These are phyloP conservation scores for Aureobasidium uvarum DNA, from an alignment of 2,329 filamentous ascomycete species.

Conservation along the genomic window DNA sequence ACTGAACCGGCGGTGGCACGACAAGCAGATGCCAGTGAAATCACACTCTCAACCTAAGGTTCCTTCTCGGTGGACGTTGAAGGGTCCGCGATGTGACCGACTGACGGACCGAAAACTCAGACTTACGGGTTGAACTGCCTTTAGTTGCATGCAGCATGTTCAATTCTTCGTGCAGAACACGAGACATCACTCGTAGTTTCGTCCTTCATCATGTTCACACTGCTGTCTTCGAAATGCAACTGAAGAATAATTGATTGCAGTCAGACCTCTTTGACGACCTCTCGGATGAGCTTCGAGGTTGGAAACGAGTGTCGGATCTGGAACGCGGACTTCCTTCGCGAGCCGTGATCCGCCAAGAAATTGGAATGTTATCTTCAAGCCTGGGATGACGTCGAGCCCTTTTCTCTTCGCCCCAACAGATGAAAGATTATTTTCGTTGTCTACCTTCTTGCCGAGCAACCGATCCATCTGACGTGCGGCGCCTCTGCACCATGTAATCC, in stretches of 20 bases:
- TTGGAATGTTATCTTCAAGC: neutral
- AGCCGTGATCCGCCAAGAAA: conserved; percentile 19
- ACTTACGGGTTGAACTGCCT: conserved; percentile 16
- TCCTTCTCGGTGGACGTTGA: conserved; percentile 26
- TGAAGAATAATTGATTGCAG: neutral
- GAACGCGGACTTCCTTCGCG: conserved; percentile 13
- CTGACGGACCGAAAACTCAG: conserved; percentile 25
- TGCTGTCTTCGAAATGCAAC: neutral
- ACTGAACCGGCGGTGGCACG: conserved; percentile 16
- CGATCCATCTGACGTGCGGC: conserved; percentile 14
- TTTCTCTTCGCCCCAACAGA: conserved; percentile 15
- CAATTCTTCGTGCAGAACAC: neutral
- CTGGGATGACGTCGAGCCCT: neutral
- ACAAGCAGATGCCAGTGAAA: conserved; percentile 24
- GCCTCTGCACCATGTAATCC: neutral
- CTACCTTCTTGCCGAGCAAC: conserved; percentile 22
- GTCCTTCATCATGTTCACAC: neutral
- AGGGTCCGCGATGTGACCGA: conserved; percentile 27
- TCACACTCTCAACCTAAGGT: conserved; percentile 25
- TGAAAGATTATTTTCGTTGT: conserved; percentile 11
- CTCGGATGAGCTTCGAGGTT: neutral
- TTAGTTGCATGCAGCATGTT: neutral
- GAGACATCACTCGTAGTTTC: neutral
- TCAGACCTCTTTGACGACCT: neutral
- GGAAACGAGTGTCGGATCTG: neutral